phyloP scores from a whole-genome alignment of 257 asterid species.

The Hygrophila difformis region DNA sequence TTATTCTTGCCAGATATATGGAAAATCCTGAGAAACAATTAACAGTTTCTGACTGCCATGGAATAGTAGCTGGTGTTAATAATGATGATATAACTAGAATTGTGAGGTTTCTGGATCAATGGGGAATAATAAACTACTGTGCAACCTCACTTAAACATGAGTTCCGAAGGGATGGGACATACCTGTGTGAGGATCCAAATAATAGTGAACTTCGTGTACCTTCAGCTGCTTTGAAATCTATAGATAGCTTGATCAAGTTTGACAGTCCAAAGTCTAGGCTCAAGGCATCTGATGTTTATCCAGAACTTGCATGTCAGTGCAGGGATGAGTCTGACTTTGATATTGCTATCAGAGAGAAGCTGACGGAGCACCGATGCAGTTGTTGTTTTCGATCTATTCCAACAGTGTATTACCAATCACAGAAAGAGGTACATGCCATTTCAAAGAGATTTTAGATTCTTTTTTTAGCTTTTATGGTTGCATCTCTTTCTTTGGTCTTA shows the following conservation, averaged over 20 bases:
- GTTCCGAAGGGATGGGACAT: slow-evolving; percentile 47
- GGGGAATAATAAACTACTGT: slow-evolving; percentile 95
- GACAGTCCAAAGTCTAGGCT: slow-evolving; percentile 82
- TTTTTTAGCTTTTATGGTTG: not conserved
- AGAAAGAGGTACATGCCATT: slow-evolving; percentile 65
- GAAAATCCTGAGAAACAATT: slow-evolving; percentile 73
- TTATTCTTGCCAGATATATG: slow-evolving; percentile 84
- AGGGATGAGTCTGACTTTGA: slow-evolving; percentile 59
- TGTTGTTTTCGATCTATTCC: slow-evolving; percentile 63
- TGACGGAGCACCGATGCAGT: slow-evolving; percentile 64
- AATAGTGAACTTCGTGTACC: slow-evolving; percentile 81
- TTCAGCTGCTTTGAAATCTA: slow-evolving; percentile 71
- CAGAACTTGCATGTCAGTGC: slow-evolving; percentile 44
- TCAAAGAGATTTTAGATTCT: not conserved
- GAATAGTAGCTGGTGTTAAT: slow-evolving; percentile 50
- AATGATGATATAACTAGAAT: slow-evolving; percentile 70
- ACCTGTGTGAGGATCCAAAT: slow-evolving; percentile 63
- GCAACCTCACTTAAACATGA: slow-evolving; percentile 51
- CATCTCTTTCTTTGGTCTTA: slow-evolving; percentile 7
- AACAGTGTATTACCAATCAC: slow-evolving; percentile 66
- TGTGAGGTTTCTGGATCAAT: slow-evolving; percentile 85
- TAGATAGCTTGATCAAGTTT: slow-evolving; percentile 86
- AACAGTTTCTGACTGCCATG: slow-evolving; percentile 62
- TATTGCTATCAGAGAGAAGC: slow-evolving; percentile 54
- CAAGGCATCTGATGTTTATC: slow-evolving; percentile 74